Percentiles rank a stretch among this genome's conserved stretches.
Conservation (phyloP, 495 filamentous ascomycete genomes). For the Neurospora hispaniola region DNA sequence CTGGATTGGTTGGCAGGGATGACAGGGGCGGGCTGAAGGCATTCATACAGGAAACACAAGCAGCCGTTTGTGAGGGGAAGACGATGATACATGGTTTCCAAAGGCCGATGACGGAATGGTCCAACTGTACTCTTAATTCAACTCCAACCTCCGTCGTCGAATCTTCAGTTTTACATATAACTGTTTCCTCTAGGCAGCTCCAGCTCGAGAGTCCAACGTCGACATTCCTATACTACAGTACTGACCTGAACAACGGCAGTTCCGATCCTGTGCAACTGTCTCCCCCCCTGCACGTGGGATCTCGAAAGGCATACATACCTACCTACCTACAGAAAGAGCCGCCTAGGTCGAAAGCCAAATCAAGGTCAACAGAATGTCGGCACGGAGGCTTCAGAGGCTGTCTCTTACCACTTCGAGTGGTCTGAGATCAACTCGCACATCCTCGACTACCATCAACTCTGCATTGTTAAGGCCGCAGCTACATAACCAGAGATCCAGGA, state of each 20-base stretch:
- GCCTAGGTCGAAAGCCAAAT: background rate
- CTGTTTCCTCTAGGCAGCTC: background rate
- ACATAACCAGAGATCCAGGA: background rate
- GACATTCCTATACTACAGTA: background rate
- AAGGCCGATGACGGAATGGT: background rate
- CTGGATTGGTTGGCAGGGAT: background rate
- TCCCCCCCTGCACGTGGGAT: background rate
- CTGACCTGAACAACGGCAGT: background rate
- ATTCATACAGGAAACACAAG: background rate
- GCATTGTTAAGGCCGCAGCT: background rate
- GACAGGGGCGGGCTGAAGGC: background rate
- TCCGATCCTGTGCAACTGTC: background rate
- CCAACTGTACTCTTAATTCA: background rate
- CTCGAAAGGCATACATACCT: background rate
- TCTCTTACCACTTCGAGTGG: background rate
- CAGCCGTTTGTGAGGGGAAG: background rate
- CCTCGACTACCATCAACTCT: background rate
- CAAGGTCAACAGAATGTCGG: background rate
- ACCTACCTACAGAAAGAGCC: background rate
- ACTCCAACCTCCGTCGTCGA: background rate
- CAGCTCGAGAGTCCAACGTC: background rate
- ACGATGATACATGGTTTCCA: background rate
- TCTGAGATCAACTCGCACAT: background rate
- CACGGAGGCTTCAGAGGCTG: background rate
- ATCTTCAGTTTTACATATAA: background rate